Evolutionary conservation across 2,329 filamentous ascomycete genomes (phyloP), one percentile per base, ranked within the genome.

Genomic region (Pseudocercospora fijiensis): DNA sequence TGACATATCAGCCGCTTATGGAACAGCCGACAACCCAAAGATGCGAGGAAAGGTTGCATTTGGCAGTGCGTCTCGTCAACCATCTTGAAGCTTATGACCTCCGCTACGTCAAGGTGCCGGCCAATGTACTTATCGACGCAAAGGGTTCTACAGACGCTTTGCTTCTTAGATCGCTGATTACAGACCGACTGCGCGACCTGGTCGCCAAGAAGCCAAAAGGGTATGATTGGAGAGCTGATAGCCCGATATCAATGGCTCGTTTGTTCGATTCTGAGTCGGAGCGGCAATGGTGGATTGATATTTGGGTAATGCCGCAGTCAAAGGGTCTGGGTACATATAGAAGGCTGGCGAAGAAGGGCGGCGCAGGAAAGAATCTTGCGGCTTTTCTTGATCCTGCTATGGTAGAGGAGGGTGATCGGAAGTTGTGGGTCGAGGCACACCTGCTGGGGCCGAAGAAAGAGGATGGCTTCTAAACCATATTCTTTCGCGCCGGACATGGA

Each of bases 241-340:
- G 16, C 49, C 16, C 16, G 10, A n/a, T n/a, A 4, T 53, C 49
- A 13, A n/a, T 53, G 1, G 26, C 24, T 18, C 49, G 26, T 30
- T 18, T 57, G 1, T 57, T 57, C 30, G 53, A 57, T 4, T 1
- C 28, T 24, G 16, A 24, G 18, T 11, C 28, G 18, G 53, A 41
- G 6, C 3, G 26, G 13, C 18, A 30, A 10, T 57, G 53, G 53
- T 37, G 33, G 33, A 27, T 57, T n/a, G 53, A 57, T 10, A 20
- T 57, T 13, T 57, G 53, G 53, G 53, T 57, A 13, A 37, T 57
- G 53, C 53, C 53, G 5, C 53, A 57, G 24, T 26, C 22, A 18
- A 26, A 30, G 22, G 4, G 26, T 4, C 16, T 28, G 5, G 22
- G 26, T 1, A 11, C 16, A 10, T 53, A 53, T 16, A 53, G 49